Conservation (phyloP, 257 asterid genomes). For the Solanum ahanhuiri region DNA sequence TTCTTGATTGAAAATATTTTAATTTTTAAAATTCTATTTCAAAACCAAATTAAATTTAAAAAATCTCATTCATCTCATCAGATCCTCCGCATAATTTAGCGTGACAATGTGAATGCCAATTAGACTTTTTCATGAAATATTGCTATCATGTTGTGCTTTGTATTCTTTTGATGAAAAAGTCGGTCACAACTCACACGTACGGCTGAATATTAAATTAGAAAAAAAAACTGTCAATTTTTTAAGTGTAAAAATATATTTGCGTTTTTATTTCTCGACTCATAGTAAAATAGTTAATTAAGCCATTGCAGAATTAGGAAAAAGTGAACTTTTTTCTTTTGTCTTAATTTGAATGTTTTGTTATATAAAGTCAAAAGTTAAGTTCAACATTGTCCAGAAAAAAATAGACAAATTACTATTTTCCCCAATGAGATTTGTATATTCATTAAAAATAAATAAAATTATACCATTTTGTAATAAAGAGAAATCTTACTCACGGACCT, state of each 20-base stretch:
- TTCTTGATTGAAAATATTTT: not conserved
- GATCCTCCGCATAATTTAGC: not conserved
- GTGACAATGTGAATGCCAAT: not conserved
- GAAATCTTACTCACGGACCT: not conserved
- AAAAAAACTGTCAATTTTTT: not conserved
- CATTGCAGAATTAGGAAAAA: not conserved
- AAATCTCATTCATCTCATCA: not conserved
- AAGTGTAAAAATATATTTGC: not conserved
- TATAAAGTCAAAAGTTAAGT: not conserved
- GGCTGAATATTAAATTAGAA: not conserved
- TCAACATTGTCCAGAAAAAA: not conserved
- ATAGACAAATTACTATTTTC: not conserved
- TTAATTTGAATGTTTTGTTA: not conserved
- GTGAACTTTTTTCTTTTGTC: not conserved
- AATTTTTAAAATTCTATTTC: not conserved
- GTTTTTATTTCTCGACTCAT: not conserved
- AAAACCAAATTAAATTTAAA: not conserved
- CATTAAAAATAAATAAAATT: no score
- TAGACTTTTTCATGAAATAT: not conserved
- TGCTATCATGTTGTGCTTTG: not conserved
- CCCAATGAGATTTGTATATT: not conserved
- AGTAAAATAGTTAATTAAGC: not conserved
- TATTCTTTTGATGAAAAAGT: not conserved
- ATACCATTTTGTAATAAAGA: no score
- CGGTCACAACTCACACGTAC: not conserved